phyloP scores from a whole-genome alignment of 1,139 yeast genomes.

The Geotrichum europaeum region DNA sequence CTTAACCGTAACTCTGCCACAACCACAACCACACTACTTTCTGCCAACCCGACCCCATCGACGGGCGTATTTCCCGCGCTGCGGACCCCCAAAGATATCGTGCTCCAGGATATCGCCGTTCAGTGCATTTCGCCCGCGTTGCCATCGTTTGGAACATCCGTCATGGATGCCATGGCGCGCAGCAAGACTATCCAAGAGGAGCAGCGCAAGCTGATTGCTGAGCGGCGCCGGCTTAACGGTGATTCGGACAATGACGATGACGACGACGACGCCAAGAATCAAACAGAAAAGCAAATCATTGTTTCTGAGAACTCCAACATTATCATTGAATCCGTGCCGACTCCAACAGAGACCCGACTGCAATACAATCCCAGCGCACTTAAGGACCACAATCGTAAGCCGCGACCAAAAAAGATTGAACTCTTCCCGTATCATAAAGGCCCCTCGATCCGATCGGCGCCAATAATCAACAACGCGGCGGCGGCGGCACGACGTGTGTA shows the following conservation, averaged over 20 bases:
- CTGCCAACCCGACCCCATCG: neutral
- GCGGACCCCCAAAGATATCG: constrained; percentile 33
- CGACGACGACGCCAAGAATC: neutral
- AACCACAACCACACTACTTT: constrained; percentile 1
- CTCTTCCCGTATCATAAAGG: constrained; percentile 10
- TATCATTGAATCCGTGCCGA: constrained; percentile 17
- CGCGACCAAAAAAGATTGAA: constrained; percentile 12
- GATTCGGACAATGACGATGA: neutral
- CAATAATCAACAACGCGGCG: constrained; percentile 13
- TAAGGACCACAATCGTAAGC: constrained; percentile 9
- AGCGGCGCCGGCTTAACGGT: constrained; percentile 19
- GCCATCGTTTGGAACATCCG: constrained; percentile 25
- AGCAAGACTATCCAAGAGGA: constrained; percentile 29
- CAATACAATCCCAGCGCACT: constrained; percentile 3
- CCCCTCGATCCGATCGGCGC: constrained; percentile 18
- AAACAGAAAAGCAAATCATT: constrained; percentile 10
- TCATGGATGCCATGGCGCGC: constrained; percentile 16
- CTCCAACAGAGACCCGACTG: constrained; percentile 13
- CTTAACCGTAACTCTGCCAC: neutral
- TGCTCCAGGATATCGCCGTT: constrained; percentile 32
- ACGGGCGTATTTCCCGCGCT: constrained; percentile 11
- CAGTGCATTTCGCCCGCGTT: constrained; percentile 41
- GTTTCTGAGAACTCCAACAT: constrained; percentile 15
- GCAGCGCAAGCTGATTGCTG: constrained; percentile 34
- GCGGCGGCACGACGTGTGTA: neutral